These are phyloP conservation scores for Spongispora temasekensis DNA, from an alignment of 1,284 basidiomycete genomes.

Conservation along the genomic window DNA sequence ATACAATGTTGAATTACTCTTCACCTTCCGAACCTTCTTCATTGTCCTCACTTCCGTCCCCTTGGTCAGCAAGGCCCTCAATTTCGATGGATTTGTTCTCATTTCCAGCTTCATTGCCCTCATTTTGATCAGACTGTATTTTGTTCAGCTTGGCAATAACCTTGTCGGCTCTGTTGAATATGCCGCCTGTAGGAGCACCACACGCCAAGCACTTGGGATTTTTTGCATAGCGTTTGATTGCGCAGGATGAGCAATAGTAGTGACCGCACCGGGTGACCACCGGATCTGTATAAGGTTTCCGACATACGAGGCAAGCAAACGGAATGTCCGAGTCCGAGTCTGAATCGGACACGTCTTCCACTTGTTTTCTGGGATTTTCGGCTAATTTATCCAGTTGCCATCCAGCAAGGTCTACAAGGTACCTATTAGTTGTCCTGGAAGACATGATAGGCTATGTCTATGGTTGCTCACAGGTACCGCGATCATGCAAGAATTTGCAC, in stretches of 20 bases:
- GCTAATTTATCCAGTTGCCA: conserved; percentile 95
- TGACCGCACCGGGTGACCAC: conserved; percentile 96
- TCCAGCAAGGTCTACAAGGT: conserved; percentile 82
- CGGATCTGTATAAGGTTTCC: conserved; percentile 93
- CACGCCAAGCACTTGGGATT: conserved; percentile 97
- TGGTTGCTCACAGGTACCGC: conserved; percentile 80
- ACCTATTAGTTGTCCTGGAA: conserved; percentile 19
- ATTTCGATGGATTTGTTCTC: conserved; percentile 52
- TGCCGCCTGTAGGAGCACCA: conserved; percentile 88
- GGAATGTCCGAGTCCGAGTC: conserved; percentile 89
- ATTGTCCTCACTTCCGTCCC: conserved; percentile 27
- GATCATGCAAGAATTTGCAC: conserved; percentile 94
- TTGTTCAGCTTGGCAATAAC: conserved; percentile 77
- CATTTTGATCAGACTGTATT: conserved; percentile 51
- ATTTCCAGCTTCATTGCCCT: conserved; percentile 45
- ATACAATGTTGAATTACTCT: conserved; percentile 31
- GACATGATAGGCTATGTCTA: conserved; percentile 1
- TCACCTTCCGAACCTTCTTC: conserved; percentile 39
- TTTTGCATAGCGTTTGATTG: conserved; percentile 90
- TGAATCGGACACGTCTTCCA: conserved; percentile 58
- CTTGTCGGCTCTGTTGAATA: conserved; percentile 91
- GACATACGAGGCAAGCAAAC: conserved; percentile 96
- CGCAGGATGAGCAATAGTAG: conserved; percentile 95
- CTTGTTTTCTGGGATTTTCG: conserved; percentile 63
- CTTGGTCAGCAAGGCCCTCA: conserved; percentile 55